These are phyloP conservation scores for Plicaturopsis crispa DNA, from an alignment of 768 basidiomycete genomes.

Conservation along the genomic window DNA sequence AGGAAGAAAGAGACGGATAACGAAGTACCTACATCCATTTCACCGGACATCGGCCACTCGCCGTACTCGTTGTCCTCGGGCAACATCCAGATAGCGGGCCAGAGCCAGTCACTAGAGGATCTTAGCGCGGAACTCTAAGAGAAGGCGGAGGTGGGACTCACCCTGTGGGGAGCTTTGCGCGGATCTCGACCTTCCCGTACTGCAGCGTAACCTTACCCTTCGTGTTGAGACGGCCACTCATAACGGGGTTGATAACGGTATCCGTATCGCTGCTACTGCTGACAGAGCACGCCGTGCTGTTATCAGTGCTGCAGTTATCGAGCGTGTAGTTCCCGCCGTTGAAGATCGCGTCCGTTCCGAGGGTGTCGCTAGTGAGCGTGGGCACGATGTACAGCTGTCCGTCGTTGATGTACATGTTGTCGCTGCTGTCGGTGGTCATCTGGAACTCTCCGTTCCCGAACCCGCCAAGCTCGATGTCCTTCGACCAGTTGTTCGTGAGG, in stretches of 20 bases:
- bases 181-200: constrained; percentile 55
- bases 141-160: too few relatives aligned
- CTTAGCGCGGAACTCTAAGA: too few relatives aligned
- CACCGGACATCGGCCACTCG: constrained; percentile 43
- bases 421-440: constrained; percentile 35
- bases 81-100: constrained; percentile 72
- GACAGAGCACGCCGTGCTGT: constrained; percentile 59
- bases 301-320: constrained; percentile 22
- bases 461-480: constrained; percentile 47
- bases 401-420: constrained; percentile 38
- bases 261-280: constrained; percentile 62
- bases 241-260: constrained; percentile 74
- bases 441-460: constrained; percentile 54
- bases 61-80: constrained; percentile 60
- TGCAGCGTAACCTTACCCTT: constrained; percentile 29
- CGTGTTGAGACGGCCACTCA: constrained; percentile 58
- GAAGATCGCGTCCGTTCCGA: constrained; percentile 30
- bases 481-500: constrained; percentile 33
- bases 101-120: constrained; percentile 43
- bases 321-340: constrained; percentile 30
- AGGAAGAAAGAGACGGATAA: constrained; percentile 35
- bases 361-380: constrained; percentile 45
- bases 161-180: constrained; percentile 55
- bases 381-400: constrained; percentile 51
- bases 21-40: constrained; percentile 44